Evolutionary conservation across 805 yeast species (phyloP).

Genomic region (Nakazawaea ernobii): DNA sequence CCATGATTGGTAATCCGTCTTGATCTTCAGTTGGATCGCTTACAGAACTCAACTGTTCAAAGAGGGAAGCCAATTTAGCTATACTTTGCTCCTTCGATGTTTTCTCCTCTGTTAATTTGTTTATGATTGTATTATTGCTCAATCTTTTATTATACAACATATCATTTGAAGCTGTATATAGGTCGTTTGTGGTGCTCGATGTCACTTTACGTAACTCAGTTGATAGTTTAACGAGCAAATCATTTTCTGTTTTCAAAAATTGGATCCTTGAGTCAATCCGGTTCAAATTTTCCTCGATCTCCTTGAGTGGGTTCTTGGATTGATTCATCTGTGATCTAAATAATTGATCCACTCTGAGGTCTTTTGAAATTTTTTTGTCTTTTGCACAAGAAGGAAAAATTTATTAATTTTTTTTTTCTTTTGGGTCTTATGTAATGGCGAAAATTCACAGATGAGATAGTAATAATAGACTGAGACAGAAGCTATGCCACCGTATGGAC

Average conservation of each 20-base stretch:
- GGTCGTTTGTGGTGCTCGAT: conserved; percentile 2
- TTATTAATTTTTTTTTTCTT: background rate
- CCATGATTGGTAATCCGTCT: conserved; percentile 64
- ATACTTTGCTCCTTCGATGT: conserved; percentile 19
- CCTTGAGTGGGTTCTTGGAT: conserved; percentile 13
- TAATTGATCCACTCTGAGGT: background rate
- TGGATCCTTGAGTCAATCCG: conserved; percentile 20
- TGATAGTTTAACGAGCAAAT: conserved; percentile 18
- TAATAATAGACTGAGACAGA: too few relatives aligned
- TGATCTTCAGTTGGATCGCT: conserved; percentile 19
- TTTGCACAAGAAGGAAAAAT: background rate
- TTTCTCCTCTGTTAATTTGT: conserved; percentile 6
- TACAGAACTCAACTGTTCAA: conserved; percentile 15
- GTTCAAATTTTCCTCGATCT: conserved; percentile 12
- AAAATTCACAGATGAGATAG: background rate
- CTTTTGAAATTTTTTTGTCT: background rate
- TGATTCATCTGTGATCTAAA: background rate
- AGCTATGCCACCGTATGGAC: conserved; percentile 63
- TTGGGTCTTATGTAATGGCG: background rate
- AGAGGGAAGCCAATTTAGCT: conserved; percentile 21
- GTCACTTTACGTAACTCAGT: conserved; percentile 8
- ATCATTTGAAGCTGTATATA: conserved; percentile 3
- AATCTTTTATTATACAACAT: conserved; percentile 1
- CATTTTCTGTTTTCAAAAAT: conserved; percentile 30
- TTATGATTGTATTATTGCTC: conserved; percentile 2